These are phyloP conservation scores for Neurospora discreta DNA, from an alignment of 495 filamentous ascomycete genomes.

Conservation along the genomic window DNA sequence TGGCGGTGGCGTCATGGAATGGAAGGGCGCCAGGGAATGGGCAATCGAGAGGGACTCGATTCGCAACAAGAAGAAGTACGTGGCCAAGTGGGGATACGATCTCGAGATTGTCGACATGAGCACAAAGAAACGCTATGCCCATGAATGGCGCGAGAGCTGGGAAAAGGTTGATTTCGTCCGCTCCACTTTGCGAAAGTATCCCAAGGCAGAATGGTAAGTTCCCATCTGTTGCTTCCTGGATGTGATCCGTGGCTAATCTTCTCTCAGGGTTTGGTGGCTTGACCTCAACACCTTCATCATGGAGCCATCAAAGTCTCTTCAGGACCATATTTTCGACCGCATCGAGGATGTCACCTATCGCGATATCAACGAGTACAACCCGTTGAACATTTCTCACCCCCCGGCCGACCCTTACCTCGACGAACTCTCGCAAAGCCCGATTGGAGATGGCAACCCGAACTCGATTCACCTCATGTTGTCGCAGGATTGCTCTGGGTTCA, in stretches of 20 bases:
- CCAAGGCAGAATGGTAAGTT: slow-evolving; percentile 85
- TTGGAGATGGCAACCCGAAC: slow-evolving; percentile 58
- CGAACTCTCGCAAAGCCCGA: slow-evolving; percentile 50
- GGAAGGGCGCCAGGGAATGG: slow-evolving; percentile 97
- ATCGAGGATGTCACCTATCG: slow-evolving; percentile 71
- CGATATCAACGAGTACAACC: slow-evolving; percentile 94
- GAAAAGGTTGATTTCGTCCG: slow-evolving; percentile 96
- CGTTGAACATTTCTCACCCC: slow-evolving; percentile 85
- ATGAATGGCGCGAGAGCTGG: slow-evolving; percentile 99
- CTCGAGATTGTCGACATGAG: slow-evolving; percentile 96
- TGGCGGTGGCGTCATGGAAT: slow-evolving; percentile 96
- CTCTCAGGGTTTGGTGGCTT: slow-evolving; percentile 91
- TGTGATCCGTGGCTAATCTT: slow-evolving; percentile 14
- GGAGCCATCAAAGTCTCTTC: slow-evolving; percentile 86
- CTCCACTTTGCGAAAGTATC: slow-evolving; percentile 84
- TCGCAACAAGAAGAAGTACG: slow-evolving; percentile 86
- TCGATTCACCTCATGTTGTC: slow-evolving; percentile 83
- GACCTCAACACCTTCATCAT: slow-evolving; percentile 97
- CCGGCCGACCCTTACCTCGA: slow-evolving; percentile 63
- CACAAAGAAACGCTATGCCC: slow-evolving; percentile 95
- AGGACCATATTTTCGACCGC: slow-evolving; percentile 78
- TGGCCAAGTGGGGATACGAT: slow-evolving; percentile 82
- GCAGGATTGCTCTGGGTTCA: slow-evolving; percentile 94
- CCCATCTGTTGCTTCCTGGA: neutral
- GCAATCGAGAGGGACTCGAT: slow-evolving; percentile 95